Percentiles rank a stretch among this genome's conserved stretches.
phyloP scores from a whole-genome alignment of 1,139 yeast genomes.

The Hemisphaericaspora lyxosophila region DNA sequence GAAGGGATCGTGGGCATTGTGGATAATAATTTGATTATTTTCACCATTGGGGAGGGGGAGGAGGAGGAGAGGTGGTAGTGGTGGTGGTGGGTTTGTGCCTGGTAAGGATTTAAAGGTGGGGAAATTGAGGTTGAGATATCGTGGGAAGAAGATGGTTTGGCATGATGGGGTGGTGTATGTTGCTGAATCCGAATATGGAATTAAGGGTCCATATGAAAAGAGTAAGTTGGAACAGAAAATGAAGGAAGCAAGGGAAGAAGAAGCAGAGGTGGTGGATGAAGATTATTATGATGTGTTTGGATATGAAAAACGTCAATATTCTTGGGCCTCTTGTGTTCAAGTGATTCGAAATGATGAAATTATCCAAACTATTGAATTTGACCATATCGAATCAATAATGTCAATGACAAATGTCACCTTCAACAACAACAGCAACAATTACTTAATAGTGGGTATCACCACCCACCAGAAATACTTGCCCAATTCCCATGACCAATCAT shows the following conservation, averaged over 20 bases:
- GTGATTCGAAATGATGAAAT: constrained; percentile 39
- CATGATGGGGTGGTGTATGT: constrained; percentile 34
- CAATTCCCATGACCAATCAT: constrained; percentile 28
- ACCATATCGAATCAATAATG: constrained; percentile 39
- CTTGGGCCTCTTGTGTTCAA: constrained; percentile 58
- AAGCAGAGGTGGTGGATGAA: constrained; percentile 17
- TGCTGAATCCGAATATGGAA: constrained; percentile 48
- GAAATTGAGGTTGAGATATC: constrained; percentile 44
- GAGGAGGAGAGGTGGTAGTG: constrained; percentile 41
- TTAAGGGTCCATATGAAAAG: constrained; percentile 27
- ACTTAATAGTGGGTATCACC: constrained; percentile 52
- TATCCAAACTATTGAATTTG: constrained; percentile 42
- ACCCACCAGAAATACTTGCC: constrained; percentile 39
- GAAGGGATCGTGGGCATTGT: constrained; percentile 65
- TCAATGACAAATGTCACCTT: constrained; percentile 23
- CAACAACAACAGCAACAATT: constrained; percentile 25
- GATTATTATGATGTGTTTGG: constrained; percentile 44
- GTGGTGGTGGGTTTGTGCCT: constrained; percentile 31
- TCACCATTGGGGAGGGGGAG: constrained; percentile 51
- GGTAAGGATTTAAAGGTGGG: constrained; percentile 48
- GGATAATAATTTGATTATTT: constrained; percentile 54
- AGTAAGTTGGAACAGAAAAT: constrained; percentile 4
- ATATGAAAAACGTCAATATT: constrained; percentile 20
- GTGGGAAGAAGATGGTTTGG: constrained; percentile 51
- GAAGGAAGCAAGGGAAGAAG: constrained; percentile 2